Conservation (phyloP, 78 protist species). For the Tieghemostelium lacteum region DNA sequence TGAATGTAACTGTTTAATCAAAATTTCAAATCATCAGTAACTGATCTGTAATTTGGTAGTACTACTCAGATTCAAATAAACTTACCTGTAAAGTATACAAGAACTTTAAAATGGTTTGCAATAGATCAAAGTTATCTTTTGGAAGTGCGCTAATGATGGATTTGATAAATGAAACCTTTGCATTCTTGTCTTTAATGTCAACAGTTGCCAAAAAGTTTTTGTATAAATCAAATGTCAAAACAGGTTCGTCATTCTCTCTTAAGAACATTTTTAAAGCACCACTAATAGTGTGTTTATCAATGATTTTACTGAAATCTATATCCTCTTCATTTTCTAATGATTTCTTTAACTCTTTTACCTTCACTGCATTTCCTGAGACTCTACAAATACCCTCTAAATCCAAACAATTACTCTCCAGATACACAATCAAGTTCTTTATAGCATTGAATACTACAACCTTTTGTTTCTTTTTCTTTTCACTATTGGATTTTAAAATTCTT, state of each 20-base stretch:
- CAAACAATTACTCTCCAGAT: constrained; percentile 10
- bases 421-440: constrained; percentile 24
- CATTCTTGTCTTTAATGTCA: constrained; percentile 50
- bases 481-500: constrained; percentile 34
- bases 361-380: constrained; percentile 34
- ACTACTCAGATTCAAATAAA: neutral
- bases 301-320: constrained; percentile 27
- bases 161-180: constrained; percentile 44
- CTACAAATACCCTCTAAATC: constrained; percentile 73
- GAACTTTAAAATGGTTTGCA: constrained; percentile 51
- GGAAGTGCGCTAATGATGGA: constrained; percentile 43
- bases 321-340: constrained; percentile 49
- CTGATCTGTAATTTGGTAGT: neutral
- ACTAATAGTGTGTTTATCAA: constrained; percentile 41
- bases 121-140: constrained; percentile 50
- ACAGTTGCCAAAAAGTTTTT: constrained; percentile 56
- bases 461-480: constrained; percentile 70
- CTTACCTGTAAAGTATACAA: constrained; percentile 58
- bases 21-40: neutral
- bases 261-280: constrained; percentile 68
- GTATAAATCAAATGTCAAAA: constrained; percentile 74
- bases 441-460: constrained; percentile 2
- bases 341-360: constrained; percentile 55
- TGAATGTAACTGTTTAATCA: constrained; percentile 18
- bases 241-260: constrained; percentile 75